Conservation (phyloP, 108 stramenopile species). For the Hondaea fermentalgiana region DNA sequence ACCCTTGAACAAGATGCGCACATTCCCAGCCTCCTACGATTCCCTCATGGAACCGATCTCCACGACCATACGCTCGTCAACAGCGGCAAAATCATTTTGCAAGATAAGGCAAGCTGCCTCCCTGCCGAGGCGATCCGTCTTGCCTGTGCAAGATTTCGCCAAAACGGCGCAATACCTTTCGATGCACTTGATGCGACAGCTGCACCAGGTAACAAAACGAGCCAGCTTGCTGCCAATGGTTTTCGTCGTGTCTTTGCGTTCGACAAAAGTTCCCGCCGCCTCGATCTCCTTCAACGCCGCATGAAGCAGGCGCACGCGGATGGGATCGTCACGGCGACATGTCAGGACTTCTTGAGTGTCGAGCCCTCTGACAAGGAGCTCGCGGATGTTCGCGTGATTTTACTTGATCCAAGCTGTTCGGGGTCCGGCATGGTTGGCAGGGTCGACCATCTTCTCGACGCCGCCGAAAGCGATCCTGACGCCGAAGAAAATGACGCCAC, state of each 20-base stretch:
- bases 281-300: slow-evolving; percentile 47
- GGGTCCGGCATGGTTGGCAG: slow-evolving; percentile 84
- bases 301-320: neutral
- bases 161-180: slow-evolving; percentile 40
- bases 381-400: slow-evolving; percentile 64
- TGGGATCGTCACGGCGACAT: slow-evolving; percentile 38
- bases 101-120: slow-evolving; percentile 93
- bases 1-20: slow-evolving; percentile 5
- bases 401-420: slow-evolving; percentile 95
- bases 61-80: slow-evolving; percentile 40
- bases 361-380: slow-evolving; percentile 48
- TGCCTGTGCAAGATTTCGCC: neutral
- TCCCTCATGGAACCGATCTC: slow-evolving; percentile 39
- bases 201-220: slow-evolving; percentile 97
- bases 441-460: slow-evolving; percentile 46
- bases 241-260: slow-evolving; percentile 67
- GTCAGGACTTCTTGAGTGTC: slow-evolving; percentile 74
- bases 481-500: slow-evolving; percentile 17
- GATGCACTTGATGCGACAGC: slow-evolving; percentile 84
- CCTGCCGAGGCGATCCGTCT: slow-evolving; percentile 72
- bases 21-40: slow-evolving; percentile 36
- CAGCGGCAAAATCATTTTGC: slow-evolving; percentile 60
- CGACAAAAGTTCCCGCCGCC: slow-evolving; percentile 69
- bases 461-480: slow-evolving; percentile 22
- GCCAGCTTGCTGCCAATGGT: slow-evolving; percentile 66